Percentiles rank a stretch among this genome's conserved stretches.
These are phyloP conservation scores for Rutstroemia sp. DNA, from an alignment of 2,329 filamentous ascomycete species.

Conservation along the genomic window DNA sequence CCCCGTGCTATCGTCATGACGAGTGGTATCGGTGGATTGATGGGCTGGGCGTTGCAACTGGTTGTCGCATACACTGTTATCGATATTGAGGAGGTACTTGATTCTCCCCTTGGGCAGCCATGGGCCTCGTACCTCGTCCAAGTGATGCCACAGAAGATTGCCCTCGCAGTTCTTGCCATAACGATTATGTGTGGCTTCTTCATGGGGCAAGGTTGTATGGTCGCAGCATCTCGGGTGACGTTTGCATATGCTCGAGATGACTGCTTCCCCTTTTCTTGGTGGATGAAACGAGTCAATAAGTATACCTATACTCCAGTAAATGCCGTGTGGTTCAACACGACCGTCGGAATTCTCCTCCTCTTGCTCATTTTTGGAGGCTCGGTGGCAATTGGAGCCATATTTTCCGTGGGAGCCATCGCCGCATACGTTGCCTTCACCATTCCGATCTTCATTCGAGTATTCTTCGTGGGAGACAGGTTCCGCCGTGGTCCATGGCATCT, in stretches of 20 bases:
- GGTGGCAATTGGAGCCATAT: conserved; percentile 55
- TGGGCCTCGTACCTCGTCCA: conserved; percentile 63
- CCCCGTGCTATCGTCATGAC: conserved; percentile 68
- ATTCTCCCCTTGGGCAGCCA: conserved; percentile 57
- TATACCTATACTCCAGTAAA: conserved; percentile 57
- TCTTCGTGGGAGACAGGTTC: conserved; percentile 54
- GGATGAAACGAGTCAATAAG: conserved; percentile 52
- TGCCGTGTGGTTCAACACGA: conserved; percentile 56
- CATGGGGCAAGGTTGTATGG: conserved; percentile 67
- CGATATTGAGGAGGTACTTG: conserved; percentile 48
- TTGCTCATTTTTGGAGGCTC: conserved; percentile 55
- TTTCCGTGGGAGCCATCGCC: conserved; percentile 59
- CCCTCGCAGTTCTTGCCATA: conserved; percentile 49
- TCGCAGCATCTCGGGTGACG: conserved; percentile 53
- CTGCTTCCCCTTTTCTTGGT: conserved; percentile 52
- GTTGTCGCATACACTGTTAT: conserved; percentile 63
- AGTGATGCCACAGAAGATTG: conserved; percentile 50
- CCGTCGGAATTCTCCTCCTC: conserved; percentile 49
- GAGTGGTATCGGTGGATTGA: conserved; percentile 54
- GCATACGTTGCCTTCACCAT: conserved; percentile 53
- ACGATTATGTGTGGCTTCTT: conserved; percentile 60
- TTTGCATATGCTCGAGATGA: conserved; percentile 64
- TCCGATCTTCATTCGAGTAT: conserved; percentile 48
- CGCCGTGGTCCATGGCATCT: conserved; percentile 59
- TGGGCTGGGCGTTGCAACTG: conserved; percentile 68